phyloP scores from a whole-genome alignment of 169 alveolate species.

The Plasmodium sp. region DNA sequence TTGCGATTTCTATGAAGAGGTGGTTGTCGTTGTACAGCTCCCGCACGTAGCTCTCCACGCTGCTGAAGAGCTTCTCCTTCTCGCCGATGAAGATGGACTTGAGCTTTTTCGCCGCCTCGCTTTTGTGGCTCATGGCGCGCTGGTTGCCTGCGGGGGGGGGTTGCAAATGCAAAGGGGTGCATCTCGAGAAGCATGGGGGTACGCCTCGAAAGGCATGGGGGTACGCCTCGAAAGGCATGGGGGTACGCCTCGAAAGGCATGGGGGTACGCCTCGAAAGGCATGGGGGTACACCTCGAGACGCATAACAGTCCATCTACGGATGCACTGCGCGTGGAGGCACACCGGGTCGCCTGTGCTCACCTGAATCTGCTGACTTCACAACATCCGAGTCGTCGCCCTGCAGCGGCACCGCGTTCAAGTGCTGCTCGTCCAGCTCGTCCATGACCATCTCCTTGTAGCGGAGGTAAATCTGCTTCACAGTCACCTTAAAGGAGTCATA shows the following conservation, averaged over 20 bases:
- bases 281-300: not conserved
- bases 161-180: too few relatives aligned
- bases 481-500: constrained; percentile 31
- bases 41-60: constrained; percentile 14
- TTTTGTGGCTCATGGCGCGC: not conserved
- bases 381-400: not conserved
- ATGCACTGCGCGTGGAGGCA: not conserved
- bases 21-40: constrained; percentile 37
- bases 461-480: constrained; percentile 43
- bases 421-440: constrained; percentile 33
- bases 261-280: not conserved
- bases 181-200: too few relatives aligned
- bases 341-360: not conserved
- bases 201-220: too few relatives aligned
- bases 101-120: constrained; percentile 25
- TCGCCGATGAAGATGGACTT: constrained; percentile 11
- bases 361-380: not conserved
- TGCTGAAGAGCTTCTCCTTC: constrained; percentile 47
- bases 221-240: too few relatives aligned
- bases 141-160: not conserved
- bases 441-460: constrained; percentile 38
- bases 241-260: too few relatives aligned
- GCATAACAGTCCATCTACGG: not conserved
- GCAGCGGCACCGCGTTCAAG: constrained; percentile 9
- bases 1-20: not conserved